Evolutionary conservation across 345 rosid genomes (phyloP).

Genomic region (Jatropha curcas): DNA sequence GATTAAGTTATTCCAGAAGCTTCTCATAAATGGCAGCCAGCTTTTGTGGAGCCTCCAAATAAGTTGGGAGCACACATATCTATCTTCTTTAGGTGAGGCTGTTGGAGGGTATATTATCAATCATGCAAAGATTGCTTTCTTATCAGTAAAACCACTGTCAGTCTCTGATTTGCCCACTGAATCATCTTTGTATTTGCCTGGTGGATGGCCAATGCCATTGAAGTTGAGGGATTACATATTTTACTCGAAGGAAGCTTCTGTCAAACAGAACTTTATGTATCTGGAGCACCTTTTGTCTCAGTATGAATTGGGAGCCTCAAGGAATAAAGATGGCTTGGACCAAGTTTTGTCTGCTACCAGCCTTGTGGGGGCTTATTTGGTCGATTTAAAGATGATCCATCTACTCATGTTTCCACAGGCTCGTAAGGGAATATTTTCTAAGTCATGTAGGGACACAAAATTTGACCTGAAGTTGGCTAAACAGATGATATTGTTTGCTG

Average conservation of each 20-base stretch:
- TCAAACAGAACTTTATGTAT: constrained; percentile 80
- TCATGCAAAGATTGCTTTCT: constrained; percentile 49
- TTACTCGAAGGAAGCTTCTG: constrained; percentile 64
- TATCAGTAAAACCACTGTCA: constrained; percentile 39
- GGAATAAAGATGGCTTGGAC: constrained; percentile 23
- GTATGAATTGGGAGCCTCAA: constrained; percentile 34
- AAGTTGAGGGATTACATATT: constrained; percentile 53
- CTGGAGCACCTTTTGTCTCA: constrained; percentile 74
- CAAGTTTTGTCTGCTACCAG: constrained; percentile 29
- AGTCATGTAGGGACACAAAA: constrained; percentile 6
- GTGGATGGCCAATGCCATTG: constrained; percentile 87
- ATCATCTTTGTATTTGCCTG: constrained; percentile 55
- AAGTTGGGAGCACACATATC: constrained; percentile 93
- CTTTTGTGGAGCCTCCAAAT: constrained; percentile 77
- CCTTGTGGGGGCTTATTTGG: constrained; percentile 24
- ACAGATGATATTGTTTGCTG: constrained; percentile 65
- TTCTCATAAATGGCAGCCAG: constrained; percentile 67
- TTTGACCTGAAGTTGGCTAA: constrained; percentile 37
- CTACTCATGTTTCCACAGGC: constrained; percentile 46
- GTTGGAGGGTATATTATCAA: constrained; percentile 57
- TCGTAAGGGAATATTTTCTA: constrained; percentile 22
- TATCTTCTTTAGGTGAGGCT: constrained; percentile 73
- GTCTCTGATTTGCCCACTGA: constrained; percentile 33
- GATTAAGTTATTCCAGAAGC: constrained; percentile 80
- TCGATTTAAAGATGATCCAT: constrained; percentile 39